A percentile compares a stretch with the other conserved stretches of the same genome.
Evolutionary conservation across 352 stramenopile genomes (phyloP).

Genomic region (Phytophthora constricta): DNA sequence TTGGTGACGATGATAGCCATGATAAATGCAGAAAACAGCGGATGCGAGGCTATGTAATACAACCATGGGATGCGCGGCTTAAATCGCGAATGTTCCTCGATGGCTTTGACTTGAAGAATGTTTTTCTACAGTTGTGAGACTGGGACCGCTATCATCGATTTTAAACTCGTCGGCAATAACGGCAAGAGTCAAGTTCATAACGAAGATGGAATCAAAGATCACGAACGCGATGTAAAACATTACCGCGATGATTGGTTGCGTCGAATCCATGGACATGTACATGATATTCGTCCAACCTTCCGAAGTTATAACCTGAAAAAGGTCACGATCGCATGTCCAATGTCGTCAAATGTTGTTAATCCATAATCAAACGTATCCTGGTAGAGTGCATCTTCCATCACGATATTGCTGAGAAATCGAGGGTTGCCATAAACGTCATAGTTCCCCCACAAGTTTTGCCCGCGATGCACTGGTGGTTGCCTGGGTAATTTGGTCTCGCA

Average conservation of each 20-base stretch:
- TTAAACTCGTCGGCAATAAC: conserved; percentile 93
- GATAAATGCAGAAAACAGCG: conserved; percentile 70
- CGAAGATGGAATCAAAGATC: conserved; percentile 93
- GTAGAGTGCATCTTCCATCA: conserved; percentile 69
- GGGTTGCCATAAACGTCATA: conserved; percentile 75
- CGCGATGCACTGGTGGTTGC: conserved; percentile 57
- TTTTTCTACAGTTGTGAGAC: conserved; percentile 45
- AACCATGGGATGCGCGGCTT: no score
- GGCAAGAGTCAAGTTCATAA: conserved; percentile 93
- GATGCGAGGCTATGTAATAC: conserved; percentile 63
- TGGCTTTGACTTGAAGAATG: conserved; percentile 31
- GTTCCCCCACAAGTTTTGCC: conserved; percentile 66
- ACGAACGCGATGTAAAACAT: conserved; percentile 93
- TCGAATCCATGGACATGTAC: conserved; percentile 86
- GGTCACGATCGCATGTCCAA: conserved; percentile 88
- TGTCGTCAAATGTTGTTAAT: conserved; percentile 95
- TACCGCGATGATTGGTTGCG: conserved; percentile 58
- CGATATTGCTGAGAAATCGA: conserved; percentile 56
- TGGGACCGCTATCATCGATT: conserved; percentile 59
- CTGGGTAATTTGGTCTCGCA: conserved; percentile 39
- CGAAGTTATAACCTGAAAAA: conserved; percentile 94
- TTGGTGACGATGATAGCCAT: conserved; percentile 88
- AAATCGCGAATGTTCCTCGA: conserved; percentile 49
- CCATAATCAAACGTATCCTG: conserved; percentile 80
- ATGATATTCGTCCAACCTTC: conserved; percentile 95